These are phyloP conservation scores for Pichia membranifaciens DNA, from an alignment of 805 yeast genomes.

Conservation along the genomic window DNA sequence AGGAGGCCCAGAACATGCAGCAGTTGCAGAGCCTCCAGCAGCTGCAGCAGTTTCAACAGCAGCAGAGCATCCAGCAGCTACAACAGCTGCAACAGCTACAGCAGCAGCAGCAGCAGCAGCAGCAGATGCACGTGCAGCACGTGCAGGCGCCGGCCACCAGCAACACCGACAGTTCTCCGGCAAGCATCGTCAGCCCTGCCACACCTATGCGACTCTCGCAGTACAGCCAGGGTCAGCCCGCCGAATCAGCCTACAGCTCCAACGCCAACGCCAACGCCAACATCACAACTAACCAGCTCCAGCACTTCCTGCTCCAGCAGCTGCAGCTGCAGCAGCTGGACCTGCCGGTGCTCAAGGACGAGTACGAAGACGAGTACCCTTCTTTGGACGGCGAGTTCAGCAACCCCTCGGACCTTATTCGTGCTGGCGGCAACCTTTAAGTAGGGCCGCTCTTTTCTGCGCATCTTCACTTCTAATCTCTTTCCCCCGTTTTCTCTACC, in stretches of 20 bases:
- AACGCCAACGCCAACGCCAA: neutral
- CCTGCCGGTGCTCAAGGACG: neutral
- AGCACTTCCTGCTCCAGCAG: constrained; percentile 3
- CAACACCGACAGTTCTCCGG: neutral
- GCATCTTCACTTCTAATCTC: no score
- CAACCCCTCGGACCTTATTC: neutral
- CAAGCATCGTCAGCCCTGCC: neutral
- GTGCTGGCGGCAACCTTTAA: neutral
- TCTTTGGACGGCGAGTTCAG: constrained; percentile 15
- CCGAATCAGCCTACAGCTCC: no score
- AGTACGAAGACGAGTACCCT: constrained; percentile 16
- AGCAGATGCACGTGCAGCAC: neutral
- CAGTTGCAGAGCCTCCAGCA: neutral
- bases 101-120: constrained; percentile 3
- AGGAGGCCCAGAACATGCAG: constrained; percentile 4
- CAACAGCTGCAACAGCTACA: constrained; percentile 7
- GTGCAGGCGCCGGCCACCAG: neutral
- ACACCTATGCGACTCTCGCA: neutral
- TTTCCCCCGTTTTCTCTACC: neutral
- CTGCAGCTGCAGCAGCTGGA: neutral
- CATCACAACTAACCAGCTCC: neutral
- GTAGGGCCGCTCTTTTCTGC: neutral
- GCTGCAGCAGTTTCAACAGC: constrained; percentile 4
- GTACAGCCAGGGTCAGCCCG: no score
- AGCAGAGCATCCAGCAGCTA: constrained; percentile 3